Percentiles rank a stretch among this genome's conserved stretches.
These are phyloP conservation scores for Isoetes engelmannii DNA, from an alignment of 83 land plant genomes.

Conservation along the genomic window DNA sequence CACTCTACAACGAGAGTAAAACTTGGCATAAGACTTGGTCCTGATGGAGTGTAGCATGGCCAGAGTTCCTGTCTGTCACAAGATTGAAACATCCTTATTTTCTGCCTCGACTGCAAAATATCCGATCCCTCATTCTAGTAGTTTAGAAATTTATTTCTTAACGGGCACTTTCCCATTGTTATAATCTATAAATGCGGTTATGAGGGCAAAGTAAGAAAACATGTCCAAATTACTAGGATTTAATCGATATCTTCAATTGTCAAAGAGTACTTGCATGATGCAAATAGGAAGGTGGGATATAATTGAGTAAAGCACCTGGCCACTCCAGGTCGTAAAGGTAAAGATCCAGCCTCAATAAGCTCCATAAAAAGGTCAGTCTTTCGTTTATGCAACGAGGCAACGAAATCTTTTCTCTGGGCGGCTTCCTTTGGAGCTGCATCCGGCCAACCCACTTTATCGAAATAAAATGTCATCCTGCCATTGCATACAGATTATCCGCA, in stretches of 20 bases:
- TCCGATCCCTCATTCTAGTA: too few relatives aligned
- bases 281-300: conserved; percentile 2
- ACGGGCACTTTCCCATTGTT: not conserved
- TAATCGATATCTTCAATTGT: not conserved
- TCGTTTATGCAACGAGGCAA: conserved; percentile 83
- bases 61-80: too few relatives aligned
- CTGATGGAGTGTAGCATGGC: too few relatives aligned
- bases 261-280: not conserved
- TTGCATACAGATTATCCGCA: not conserved
- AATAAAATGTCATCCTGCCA: conserved; percentile 84
- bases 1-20: too few relatives aligned
- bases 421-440: conserved; percentile 56
- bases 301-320: conserved; percentile 36
- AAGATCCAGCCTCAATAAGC: conserved; percentile 62
- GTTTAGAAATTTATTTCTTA: too few relatives aligned
- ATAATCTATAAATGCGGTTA: not conserved
- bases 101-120: too few relatives aligned
- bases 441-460: conserved; percentile 87
- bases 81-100: too few relatives aligned
- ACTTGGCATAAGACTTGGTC: too few relatives aligned
- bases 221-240: not conserved
- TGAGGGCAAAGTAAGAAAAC: not conserved
- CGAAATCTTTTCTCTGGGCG: conserved; percentile 61
- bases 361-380: conserved; percentile 92
- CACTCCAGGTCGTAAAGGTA: conserved; percentile 97